Evolutionary conservation across 768 basidiomycete species (phyloP).

Genomic region (Lepiota brunneoincarnata): DNA sequence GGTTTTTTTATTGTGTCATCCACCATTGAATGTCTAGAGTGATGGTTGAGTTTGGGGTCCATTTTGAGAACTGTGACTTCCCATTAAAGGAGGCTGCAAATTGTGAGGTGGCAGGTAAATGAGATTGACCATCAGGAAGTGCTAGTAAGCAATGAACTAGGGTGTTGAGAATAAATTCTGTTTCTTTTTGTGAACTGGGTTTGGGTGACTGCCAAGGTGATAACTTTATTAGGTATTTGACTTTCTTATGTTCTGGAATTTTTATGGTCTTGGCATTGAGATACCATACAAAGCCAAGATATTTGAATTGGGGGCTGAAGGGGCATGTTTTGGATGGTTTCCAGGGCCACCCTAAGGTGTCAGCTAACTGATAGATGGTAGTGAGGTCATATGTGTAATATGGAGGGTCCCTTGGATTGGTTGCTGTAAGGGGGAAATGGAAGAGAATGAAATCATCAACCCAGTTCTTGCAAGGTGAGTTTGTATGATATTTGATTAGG

Average conservation of each 20-base stretch:
- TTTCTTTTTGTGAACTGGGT: slow-evolving; percentile 16
- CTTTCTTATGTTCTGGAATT: slow-evolving; percentile 27
- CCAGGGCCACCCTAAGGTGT: too few relatives aligned
- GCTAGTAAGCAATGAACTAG: slow-evolving; percentile 34
- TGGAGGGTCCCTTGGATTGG: background rate
- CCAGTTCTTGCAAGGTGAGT: slow-evolving; percentile 18
- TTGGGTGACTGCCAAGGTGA: slow-evolving; percentile 17
- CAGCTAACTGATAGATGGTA: too few relatives aligned
- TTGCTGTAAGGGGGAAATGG: slow-evolving; percentile 3
- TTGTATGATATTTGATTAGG: slow-evolving; percentile 12
- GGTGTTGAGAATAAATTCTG: slow-evolving; percentile 28
- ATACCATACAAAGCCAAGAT: slow-evolving; percentile 38
- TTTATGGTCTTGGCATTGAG: slow-evolving; percentile 23
- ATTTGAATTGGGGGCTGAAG: slow-evolving; percentile 26
- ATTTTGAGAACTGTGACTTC: slow-evolving; percentile 11
- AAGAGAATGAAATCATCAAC: slow-evolving; percentile 30
- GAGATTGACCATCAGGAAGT: slow-evolving; percentile 25
- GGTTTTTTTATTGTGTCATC: slow-evolving; percentile 8
- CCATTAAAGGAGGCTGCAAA: slow-evolving; percentile 24
- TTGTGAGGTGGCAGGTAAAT: slow-evolving; percentile 25
- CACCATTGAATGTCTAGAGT: slow-evolving; percentile 32
- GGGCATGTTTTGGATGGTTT: slow-evolving; percentile 24
- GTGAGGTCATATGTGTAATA: too few relatives aligned
- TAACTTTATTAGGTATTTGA: slow-evolving; percentile 24
- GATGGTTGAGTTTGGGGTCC: slow-evolving; percentile 16